Base-by-base conservation (phyloP, 2,329 filamentous ascomycete genomes). In the Berkeleyomyces rouxiae region DNA sequence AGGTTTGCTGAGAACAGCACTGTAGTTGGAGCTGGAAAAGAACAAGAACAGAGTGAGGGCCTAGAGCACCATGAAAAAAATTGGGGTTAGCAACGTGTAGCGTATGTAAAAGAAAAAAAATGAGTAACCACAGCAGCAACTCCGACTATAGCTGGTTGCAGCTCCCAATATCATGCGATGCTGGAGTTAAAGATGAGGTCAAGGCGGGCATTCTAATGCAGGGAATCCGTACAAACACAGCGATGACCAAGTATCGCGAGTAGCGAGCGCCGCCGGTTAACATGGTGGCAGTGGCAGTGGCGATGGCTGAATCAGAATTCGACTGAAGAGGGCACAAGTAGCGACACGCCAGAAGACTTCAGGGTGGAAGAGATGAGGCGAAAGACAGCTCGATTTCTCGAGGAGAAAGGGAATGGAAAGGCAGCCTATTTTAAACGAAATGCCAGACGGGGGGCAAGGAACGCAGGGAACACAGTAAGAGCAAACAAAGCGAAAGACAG, bases 1-100 rank as follows among this genome's bases (percentile, higher is more conserved):
- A 63, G 66, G 64, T 67, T 64, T 65, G 63, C 67, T 67, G 59
- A 68, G 57, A 67, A 67, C 46, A 42, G 64, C 55, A 13, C 73
- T 73, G 67, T 80, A 76, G 62, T 72, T 76, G 49, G 78, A 79
- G 67, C 77, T 76, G 63, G 88, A 87, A 70, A 95, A 82, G 75
- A 92, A 90, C 76, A 92, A 93, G 72, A 96, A 81, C 66, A 95
- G 78, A 66, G 84, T 78, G 66, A 95, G 74, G 63, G 83, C 76
- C 82, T 84, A 65, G 13, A 51, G 37, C n/a, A 11, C n/a, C 1
- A 64, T 44, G 67, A 70, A 59, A 69, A 69, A 59, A 37, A 23
- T 16, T 55, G 44, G 44, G 58, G 61, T 55, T 63, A 51, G 37
- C 44, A 66, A 44, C 67, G 64, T 31, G 63, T 66, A 65, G 67